phyloP scores from a whole-genome alignment of 495 filamentous ascomycete genomes.

The Apodospora peruviana region DNA sequence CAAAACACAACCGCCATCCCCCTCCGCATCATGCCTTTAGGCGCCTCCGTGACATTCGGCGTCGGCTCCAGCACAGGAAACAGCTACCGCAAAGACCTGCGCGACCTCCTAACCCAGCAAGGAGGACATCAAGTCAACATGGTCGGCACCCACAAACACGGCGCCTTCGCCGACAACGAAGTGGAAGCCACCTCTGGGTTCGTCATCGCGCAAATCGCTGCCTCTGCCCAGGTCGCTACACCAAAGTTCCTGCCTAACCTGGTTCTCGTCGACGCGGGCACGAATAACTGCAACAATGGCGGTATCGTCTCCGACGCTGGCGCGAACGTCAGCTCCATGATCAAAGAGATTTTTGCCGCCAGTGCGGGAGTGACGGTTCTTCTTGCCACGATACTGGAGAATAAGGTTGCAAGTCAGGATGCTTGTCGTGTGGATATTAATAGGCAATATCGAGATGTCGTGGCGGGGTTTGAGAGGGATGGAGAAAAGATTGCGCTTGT shows the following conservation, averaged over 20 bases:
- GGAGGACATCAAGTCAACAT: constrained; percentile 30
- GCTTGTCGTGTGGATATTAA: constrained; percentile 30
- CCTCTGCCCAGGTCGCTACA: constrained; percentile 22
- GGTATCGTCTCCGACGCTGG: constrained; percentile 22
- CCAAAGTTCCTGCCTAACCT: constrained; percentile 32
- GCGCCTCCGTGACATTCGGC: constrained; percentile 55
- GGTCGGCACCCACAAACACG: constrained; percentile 30
- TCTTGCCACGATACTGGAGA: constrained; percentile 39
- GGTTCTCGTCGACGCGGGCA: constrained; percentile 35
- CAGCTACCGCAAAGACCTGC: constrained; percentile 47
- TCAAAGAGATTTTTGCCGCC: constrained; percentile 30
- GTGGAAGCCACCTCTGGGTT: constrained; percentile 33
- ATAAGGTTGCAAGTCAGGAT: constrained; percentile 32
- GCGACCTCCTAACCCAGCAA: constrained; percentile 30
- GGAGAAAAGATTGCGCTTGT: constrained; percentile 22
- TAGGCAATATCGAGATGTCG: constrained; percentile 23
- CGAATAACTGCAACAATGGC: constrained; percentile 31
- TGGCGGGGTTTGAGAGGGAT: constrained; percentile 16
- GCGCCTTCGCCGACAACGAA: constrained; percentile 33
- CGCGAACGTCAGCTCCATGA: constrained; percentile 25
- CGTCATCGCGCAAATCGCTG: constrained; percentile 28
- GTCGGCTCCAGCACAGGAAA: constrained; percentile 44
- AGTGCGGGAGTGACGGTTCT: constrained; percentile 40
- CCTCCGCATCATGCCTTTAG: constrained; percentile 49
- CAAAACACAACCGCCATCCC: not conserved